A percentile compares a stretch with the other conserved stretches of the same genome.
Evolutionary conservation across 1,284 basidiomycete species (phyloP).

Genomic region (Naganishia albida): DNA sequence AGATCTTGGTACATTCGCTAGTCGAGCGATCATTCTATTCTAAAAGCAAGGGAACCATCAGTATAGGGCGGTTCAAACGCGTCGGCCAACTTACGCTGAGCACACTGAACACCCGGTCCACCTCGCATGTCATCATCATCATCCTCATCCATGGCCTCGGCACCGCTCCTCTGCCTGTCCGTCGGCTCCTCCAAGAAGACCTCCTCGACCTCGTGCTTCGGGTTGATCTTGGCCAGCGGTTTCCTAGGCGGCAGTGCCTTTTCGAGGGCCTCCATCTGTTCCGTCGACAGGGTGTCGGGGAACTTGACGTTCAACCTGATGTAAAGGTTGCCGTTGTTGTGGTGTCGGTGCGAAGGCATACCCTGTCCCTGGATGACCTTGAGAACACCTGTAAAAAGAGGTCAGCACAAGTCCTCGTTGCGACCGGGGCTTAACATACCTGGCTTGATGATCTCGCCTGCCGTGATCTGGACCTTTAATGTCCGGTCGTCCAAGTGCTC

Average conservation of each 20-base stretch:
- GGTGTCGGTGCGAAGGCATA: conserved; percentile 97
- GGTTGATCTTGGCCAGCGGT: conserved; percentile 68
- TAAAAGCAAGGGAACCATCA: not conserved
- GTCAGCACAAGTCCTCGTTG: not conserved
- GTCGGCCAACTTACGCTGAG: conserved; percentile 51
- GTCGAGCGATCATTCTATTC: conserved; percentile 8
- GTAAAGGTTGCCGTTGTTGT: conserved; percentile 92
- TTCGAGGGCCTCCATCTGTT: conserved; percentile 75
- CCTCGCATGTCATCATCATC: conserved; percentile 43
- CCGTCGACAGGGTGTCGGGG: conserved; percentile 76
- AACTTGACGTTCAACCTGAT: conserved; percentile 86
- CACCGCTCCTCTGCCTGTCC: conserved; percentile 63
- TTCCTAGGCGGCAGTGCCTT: conserved; percentile 79
- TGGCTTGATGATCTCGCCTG: conserved; percentile 92
- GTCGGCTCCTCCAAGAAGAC: conserved; percentile 81
- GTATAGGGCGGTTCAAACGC: not conserved
- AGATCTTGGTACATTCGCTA: conserved; percentile 20
- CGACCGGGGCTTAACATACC: conserved; percentile 60
- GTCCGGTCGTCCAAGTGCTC: conserved; percentile 92
- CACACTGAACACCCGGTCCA: conserved; percentile 57
- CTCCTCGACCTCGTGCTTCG: conserved; percentile 76
- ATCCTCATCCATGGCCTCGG: conserved; percentile 36
- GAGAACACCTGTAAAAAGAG: conserved; percentile 66
- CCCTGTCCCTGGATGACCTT: conserved; percentile 94
- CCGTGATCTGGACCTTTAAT: conserved; percentile 77